phyloP scores from a whole-genome alignment of 768 basidiomycete species.

The Steccherinum ochraceum region DNA sequence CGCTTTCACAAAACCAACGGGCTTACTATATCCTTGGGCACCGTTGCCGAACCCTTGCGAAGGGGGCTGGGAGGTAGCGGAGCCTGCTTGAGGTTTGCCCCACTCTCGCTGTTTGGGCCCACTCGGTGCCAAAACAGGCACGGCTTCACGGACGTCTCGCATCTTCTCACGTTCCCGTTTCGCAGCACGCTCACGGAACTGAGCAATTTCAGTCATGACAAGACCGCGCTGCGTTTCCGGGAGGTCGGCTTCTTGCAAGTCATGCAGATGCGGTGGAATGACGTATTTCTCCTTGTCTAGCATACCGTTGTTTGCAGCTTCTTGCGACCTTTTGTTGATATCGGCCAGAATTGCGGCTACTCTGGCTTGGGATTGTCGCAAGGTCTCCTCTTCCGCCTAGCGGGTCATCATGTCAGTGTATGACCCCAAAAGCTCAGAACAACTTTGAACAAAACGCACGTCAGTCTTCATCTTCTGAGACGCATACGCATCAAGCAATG shows the following conservation, averaged over 20 bases:
- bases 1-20: slow-evolving; percentile 78
- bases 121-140: slow-evolving; percentile 46
- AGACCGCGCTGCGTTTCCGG: slow-evolving; percentile 91
- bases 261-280: slow-evolving; percentile 94
- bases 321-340: slow-evolving; percentile 67
- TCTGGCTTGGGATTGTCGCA: slow-evolving; percentile 55
- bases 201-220: slow-evolving; percentile 93
- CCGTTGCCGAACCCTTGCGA: slow-evolving; percentile 54
- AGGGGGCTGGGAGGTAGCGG: slow-evolving; percentile 17
- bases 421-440: background rate
- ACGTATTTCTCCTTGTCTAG: slow-evolving; percentile 83
- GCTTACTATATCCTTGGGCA: slow-evolving; percentile 71
- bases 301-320: slow-evolving; percentile 67
- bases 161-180: slow-evolving; percentile 87
- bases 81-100: slow-evolving; percentile 52
- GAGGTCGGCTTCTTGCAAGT: slow-evolving; percentile 93
- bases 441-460: slow-evolving; percentile 39
- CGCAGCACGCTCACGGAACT: slow-evolving; percentile 91
- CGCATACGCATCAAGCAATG: slow-evolving; percentile 82
- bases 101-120: slow-evolving; percentile 76
- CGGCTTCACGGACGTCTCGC: slow-evolving; percentile 60
- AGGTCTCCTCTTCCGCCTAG: slow-evolving; percentile 67
- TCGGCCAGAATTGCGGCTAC: slow-evolving; percentile 63
- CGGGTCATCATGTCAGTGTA: slow-evolving; percentile 1
- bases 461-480: slow-evolving; percentile 75